These are phyloP conservation scores for Xylaria sp. DNA, from an alignment of 2,329 filamentous ascomycete genomes.

Conservation along the genomic window DNA sequence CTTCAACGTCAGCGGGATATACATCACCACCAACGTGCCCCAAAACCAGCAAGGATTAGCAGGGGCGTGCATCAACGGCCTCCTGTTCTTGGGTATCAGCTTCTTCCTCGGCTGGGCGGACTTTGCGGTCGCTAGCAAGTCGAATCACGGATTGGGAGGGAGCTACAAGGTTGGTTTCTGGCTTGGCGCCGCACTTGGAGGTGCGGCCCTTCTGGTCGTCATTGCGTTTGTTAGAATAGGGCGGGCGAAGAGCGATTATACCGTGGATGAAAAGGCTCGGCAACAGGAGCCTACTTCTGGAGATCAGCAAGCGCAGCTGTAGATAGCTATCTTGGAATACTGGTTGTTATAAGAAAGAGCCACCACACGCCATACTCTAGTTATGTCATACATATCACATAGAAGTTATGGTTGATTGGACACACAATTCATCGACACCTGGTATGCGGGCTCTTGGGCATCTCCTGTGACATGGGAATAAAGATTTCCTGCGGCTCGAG, in stretches of 20 bases:
- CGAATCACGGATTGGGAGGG: slow-evolving; percentile 43
- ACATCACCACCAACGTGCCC: slow-evolving; percentile 72
- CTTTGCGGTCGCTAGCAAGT: slow-evolving; percentile 51
- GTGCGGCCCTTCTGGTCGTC: slow-evolving; percentile 13
- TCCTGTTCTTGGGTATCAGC: slow-evolving; percentile 70
- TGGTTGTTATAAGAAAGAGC: background rate
- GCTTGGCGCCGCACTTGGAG: slow-evolving; percentile 58
- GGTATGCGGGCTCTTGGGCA: too few species aligned
- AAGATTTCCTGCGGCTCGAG: too few species aligned
- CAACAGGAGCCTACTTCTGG: slow-evolving; percentile 2
- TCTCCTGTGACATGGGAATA: too few species aligned
- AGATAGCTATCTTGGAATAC: background rate
- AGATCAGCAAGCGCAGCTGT: background rate
- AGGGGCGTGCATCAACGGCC: slow-evolving; percentile 68
- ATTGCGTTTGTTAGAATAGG: slow-evolving; percentile 58
- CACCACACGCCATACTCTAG: too few species aligned
- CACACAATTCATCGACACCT: too few species aligned
- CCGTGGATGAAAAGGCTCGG: slow-evolving; percentile 51
- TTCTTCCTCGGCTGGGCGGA: slow-evolving; percentile 67
- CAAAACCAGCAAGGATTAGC: slow-evolving; percentile 68
- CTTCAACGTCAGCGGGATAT: slow-evolving; percentile 73
- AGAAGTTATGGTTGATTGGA: too few species aligned
- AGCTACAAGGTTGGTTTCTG: slow-evolving; percentile 67
- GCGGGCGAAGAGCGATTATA: slow-evolving; percentile 59
- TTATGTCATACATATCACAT: too few species aligned